These are phyloP conservation scores for Colletotrichum tropicicola DNA, from an alignment of 2,329 filamentous ascomycete species.

Conservation along the genomic window DNA sequence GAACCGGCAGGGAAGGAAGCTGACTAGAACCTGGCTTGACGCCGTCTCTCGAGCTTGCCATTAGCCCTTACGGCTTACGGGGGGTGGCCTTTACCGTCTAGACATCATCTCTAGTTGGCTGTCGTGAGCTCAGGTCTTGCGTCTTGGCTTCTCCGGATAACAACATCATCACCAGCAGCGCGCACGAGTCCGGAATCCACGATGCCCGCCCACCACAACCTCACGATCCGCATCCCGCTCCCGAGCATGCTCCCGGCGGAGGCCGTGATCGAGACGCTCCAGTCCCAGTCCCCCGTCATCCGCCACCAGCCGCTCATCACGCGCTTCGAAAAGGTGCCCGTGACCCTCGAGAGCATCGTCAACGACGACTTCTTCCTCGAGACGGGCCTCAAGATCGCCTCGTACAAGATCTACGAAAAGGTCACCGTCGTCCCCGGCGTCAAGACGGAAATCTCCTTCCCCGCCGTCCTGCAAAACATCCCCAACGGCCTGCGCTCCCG, in stretches of 20 bases:
- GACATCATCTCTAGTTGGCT: neutral
- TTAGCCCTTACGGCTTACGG: no score
- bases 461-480: conserved; percentile 53
- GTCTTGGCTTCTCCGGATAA: no score
- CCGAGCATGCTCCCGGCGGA: conserved; percentile 47
- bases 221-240: conserved; percentile 52
- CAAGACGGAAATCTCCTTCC: conserved; percentile 49
- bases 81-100: no score
- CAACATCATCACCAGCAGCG: no score
- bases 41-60: neutral
- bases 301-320: conserved; percentile 48
- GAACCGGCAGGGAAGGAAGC: conserved; percentile 19
- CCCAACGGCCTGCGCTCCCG: conserved; percentile 51
- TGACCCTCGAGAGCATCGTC: conserved; percentile 42
- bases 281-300: conserved; percentile 52
- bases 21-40: neutral
- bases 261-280: conserved; percentile 48
- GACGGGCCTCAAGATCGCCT: conserved; percentile 42
- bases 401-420: conserved; percentile 41
- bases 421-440: conserved; percentile 49
- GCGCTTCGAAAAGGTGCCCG: conserved; percentile 44
- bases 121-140: neutral
- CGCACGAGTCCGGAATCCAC: no score
- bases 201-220: conserved; percentile 38
- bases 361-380: conserved; percentile 52